Evolutionary conservation across 129 eudicot species (phyloP).

Genomic region (Tagetes erecta): DNA sequence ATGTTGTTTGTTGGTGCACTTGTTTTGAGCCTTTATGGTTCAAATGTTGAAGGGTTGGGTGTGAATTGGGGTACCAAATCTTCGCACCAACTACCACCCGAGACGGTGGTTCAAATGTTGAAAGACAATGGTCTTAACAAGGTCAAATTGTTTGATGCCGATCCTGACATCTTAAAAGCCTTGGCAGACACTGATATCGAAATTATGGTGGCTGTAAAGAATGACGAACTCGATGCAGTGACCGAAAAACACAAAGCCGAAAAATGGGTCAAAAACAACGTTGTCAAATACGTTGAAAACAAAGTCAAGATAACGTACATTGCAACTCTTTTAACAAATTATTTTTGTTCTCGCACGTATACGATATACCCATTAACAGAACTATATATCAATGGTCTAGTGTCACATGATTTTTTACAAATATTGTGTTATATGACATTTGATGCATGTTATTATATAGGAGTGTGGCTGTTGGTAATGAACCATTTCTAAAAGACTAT

Average conservation of each 20-base stretch:
- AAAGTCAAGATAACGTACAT: constrained; percentile 34
- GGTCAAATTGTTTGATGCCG: constrained; percentile 49
- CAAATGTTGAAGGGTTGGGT: constrained; percentile 39
- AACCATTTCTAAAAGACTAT: constrained; percentile 58
- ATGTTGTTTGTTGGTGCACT: constrained; percentile 21
- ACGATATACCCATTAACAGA: no score
- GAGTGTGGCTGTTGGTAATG: constrained; percentile 67
- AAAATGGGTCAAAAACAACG: constrained; percentile 42
- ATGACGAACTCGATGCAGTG: constrained; percentile 26
- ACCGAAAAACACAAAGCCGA: constrained; percentile 21
- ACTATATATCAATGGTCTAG: no score
- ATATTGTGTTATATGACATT: no score
- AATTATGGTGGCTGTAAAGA: constrained; percentile 41
- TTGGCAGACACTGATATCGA: constrained; percentile 41
- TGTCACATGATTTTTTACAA: not conserved
- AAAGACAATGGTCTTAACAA: constrained; percentile 46
- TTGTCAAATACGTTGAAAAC: constrained; percentile 30
- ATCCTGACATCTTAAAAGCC: constrained; percentile 22
- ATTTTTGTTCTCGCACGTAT: not conserved
- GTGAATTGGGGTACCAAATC: constrained; percentile 54
- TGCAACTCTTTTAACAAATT: not conserved
- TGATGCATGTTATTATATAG: constrained; percentile 27
- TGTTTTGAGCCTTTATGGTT: constrained; percentile 22
- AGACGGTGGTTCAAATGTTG: constrained; percentile 43
- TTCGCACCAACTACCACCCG: constrained; percentile 36